phyloP scores from a whole-genome alignment of 495 filamentous ascomycete genomes.

The Aspergillus baeticus region DNA sequence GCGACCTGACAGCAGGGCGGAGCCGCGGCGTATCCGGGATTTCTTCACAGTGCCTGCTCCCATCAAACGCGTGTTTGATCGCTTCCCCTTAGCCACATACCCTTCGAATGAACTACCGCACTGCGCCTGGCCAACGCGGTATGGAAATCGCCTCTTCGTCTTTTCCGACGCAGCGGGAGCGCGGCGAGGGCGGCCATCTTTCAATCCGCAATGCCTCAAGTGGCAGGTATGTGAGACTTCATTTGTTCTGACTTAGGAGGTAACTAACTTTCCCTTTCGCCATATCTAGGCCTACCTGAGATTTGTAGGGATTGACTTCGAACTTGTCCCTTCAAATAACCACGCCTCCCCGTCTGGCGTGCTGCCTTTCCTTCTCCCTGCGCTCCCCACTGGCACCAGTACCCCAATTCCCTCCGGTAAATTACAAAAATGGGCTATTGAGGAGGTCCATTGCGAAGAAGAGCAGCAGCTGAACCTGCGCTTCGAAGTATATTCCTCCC shows the following conservation, averaged over 20 bases:
- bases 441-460: constrained; percentile 45
- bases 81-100: constrained; percentile 76
- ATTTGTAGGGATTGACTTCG: constrained; percentile 68
- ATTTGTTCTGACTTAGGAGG: not conserved
- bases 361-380: constrained; percentile 81
- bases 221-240: constrained; percentile 73
- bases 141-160: constrained; percentile 68
- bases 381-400: constrained; percentile 26
- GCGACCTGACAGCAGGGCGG: constrained; percentile 19
- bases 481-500: constrained; percentile 75
- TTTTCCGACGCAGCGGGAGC: constrained; percentile 71
- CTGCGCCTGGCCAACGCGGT: constrained; percentile 47
- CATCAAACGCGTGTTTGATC: constrained; percentile 79
- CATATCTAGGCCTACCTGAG: constrained; percentile 75
- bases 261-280: not conserved
- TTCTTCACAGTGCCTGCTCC: constrained; percentile 70
- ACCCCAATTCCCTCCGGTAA: constrained; percentile 61
- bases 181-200: constrained; percentile 64
- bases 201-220: constrained; percentile 91
- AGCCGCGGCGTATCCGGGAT: constrained; percentile 22
- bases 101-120: constrained; percentile 75
- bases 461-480: constrained; percentile 56
- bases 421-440: constrained; percentile 67
- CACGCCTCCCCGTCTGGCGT: constrained; percentile 87
- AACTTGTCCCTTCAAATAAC: constrained; percentile 75